Evolutionary conservation across 2,329 filamentous ascomycete genomes (phyloP), one percentile per base, ranked within the genome.

Genomic region (Colletotrichum simmondsii): DNA sequence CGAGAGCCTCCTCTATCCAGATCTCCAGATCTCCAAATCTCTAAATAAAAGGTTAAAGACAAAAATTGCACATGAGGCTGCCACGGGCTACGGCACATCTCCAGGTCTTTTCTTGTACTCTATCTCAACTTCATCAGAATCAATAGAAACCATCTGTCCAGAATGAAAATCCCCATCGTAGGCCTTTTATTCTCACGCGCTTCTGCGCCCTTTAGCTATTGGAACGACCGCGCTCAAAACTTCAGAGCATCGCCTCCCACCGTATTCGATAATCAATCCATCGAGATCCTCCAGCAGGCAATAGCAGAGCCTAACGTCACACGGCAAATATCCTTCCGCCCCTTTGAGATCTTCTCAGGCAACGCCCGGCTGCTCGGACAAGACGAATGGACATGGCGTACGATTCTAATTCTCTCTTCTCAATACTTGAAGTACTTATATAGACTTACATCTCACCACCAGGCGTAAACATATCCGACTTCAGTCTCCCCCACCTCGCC

Each of bases 321-420:
- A 16, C 64, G 49, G 0, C 61, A 57, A 3, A 30, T 71, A 24
- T 61, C 32, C 19, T 68, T 37, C 11, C 26, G 19, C n/a, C 68
- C 8, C 28, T 71, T 62, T 12, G 42, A 6, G 30, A 19, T 14
- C 10, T 35, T 32, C 11, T 24, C 14, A 8, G 35, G 19, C 14
- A 62, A 16, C 16, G 26, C 12, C 16, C 3, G 2, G 5, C 24
- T 30, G 26, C 19, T 66, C n/a, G 16, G 12, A 1, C 52, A 28
- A 24, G 62, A 37, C 3, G 37, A 68, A 10, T 71, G 69, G 65
- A 63, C 69, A 3, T 71, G 69, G 69, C 56, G 69, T 71, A 42
- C 16, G 64, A 19, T 4, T 3, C 3, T 11, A 1, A 6, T 7
- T 19, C 35, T 30, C 19, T 7, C 1, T 11, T 53, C 28, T 12